phyloP scores from a whole-genome alignment of 768 basidiomycete genomes.

The Mycena galopus region DNA sequence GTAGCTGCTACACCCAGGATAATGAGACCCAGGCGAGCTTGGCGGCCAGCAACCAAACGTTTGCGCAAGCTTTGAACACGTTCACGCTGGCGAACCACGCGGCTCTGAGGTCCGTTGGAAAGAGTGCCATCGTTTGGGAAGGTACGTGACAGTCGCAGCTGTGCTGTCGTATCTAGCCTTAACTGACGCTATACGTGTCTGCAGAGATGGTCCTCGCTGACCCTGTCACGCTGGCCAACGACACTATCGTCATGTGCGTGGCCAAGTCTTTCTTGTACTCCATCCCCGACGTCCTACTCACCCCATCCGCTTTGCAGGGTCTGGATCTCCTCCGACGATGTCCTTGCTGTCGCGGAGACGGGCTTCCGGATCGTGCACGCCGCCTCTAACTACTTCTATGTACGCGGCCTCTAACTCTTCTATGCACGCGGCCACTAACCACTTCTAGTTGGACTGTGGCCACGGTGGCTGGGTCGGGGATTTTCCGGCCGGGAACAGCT shows the following conservation, averaged over 20 bases:
- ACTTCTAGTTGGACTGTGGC: slow-evolving; percentile 70
- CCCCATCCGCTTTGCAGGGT: slow-evolving; percentile 44
- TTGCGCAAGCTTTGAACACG: slow-evolving; percentile 60
- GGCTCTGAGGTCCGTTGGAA: slow-evolving; percentile 56
- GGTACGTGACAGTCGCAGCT: slow-evolving; percentile 42
- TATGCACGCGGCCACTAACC: too few species aligned
- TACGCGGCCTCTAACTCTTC: too few species aligned
- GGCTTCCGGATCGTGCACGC: slow-evolving; percentile 62
- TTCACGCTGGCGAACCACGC: slow-evolving; percentile 63
- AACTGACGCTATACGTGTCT: not conserved
- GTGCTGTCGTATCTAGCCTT: not conserved
- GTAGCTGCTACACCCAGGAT: slow-evolving; percentile 61
- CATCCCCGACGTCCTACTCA: not conserved
- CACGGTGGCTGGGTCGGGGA: slow-evolving; percentile 61
- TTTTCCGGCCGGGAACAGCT: slow-evolving; percentile 52
- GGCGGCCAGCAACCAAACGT: slow-evolving; percentile 51
- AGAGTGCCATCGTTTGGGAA: slow-evolving; percentile 76
- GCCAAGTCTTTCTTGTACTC: not conserved
- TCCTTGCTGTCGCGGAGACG: slow-evolving; percentile 50
- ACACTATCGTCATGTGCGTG: slow-evolving; percentile 56
- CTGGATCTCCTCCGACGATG: slow-evolving; percentile 62
- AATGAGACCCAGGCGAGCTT: slow-evolving; percentile 56
- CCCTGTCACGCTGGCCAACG: slow-evolving; percentile 55
- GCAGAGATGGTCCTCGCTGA: slow-evolving; percentile 64
- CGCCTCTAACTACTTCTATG: slow-evolving; percentile 60